Evolutionary conservation across 2,329 filamentous ascomycete genomes (phyloP), one percentile per base, ranked within the genome.

Genomic region (Phialophora tarda): DNA sequence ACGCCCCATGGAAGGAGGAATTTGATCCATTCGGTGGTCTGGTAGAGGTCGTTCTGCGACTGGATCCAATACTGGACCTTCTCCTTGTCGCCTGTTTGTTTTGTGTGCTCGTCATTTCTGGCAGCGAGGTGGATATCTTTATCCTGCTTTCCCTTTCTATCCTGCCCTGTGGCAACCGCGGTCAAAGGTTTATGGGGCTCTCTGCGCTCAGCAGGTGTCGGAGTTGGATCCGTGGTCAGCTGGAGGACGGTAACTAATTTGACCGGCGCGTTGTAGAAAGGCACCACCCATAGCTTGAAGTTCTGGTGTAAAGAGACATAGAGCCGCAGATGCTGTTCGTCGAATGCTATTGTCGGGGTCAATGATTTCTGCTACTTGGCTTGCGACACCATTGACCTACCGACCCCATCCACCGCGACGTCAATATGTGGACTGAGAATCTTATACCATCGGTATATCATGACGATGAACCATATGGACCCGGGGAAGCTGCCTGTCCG

Each of bases 391-490:
- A 17, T 47, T 10, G 5, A 75, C 79, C 28, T 74, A 86, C 85
- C 85, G 21, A 88, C 78, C 32, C 81, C 83, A 60, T 92, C 85
- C 21, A 97, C 82, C 1, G 84, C 79, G 12, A 94, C 79, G 51
- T 88, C 83, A 70, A 95, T 91, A 21, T 82, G 81, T 0, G 93
- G 93, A 68, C 88, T 92, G 75, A 96, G 82, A 70, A 94, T 90
- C 74, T 92, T 91, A 78, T 96, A 94, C 91, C 90, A 93, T 48
- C 88, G 86, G 74, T 92, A 96, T 64, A 96, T 89, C 71, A 84
- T 83, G 56, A 85, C 80, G 21, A 96, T 83, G 5, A 91, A 75
- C 78, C 83, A 87, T 51, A 91, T 84, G 10, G 90, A 93, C 69
- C 89, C 86, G 8, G 71, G 26, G 71, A 83, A 86, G 67, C 77